Conservation (phyloP, 345 rosid species). For the Camelina sativa region DNA sequence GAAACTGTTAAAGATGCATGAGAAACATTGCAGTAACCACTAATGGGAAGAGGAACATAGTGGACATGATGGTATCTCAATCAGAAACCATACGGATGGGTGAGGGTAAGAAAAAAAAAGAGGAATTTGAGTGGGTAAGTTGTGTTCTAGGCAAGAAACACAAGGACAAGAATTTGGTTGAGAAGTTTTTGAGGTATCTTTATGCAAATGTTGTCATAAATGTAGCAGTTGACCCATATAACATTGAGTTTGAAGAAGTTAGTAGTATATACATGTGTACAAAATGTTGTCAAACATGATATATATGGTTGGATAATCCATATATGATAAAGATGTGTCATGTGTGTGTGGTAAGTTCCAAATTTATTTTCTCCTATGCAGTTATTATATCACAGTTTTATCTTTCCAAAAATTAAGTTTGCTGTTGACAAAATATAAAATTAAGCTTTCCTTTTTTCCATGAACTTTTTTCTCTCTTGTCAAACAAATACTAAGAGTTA, state of each 20-base stretch:
- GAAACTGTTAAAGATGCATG: background rate
- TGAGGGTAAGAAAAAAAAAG: background rate
- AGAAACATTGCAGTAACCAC: background rate
- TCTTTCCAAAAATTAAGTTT: background rate
- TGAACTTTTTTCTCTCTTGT: too few species aligned
- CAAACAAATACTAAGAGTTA: background rate
- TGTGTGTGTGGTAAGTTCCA: background rate
- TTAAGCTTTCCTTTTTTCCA: background rate
- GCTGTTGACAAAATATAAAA: background rate
- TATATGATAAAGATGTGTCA: background rate
- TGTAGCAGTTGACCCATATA: background rate
- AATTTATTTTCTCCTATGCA: background rate
- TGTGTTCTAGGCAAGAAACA: too few species aligned
- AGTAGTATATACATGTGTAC: background rate
- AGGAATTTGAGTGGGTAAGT: too few species aligned
- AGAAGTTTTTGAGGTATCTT: background rate
- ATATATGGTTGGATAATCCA: background rate
- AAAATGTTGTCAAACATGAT: background rate
- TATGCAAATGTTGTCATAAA: background rate
- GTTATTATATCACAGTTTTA: background rate
- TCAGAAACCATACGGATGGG: background rate
- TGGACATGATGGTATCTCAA: background rate
- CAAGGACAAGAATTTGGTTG: too few species aligned
- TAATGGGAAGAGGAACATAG: background rate
- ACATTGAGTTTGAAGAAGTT: background rate